Base-by-base conservation (phyloP, 1,284 basidiomycete genomes). In the Apiotrichum mycotoxinovorans region DNA sequence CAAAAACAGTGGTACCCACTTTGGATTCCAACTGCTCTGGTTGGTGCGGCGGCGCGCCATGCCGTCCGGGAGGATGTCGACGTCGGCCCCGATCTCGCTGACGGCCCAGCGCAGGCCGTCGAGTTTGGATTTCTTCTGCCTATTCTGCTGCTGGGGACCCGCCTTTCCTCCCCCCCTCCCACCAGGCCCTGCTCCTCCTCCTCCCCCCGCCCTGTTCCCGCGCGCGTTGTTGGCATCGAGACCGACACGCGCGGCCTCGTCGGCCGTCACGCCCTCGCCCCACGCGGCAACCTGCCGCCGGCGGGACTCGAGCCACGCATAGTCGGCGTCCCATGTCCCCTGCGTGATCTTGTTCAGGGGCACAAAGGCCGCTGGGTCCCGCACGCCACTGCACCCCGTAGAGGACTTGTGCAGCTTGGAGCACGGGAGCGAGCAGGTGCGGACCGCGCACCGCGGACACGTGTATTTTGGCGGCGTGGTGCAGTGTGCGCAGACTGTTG, bases 291-390 rank as follows among this genome's bases (percentile, higher is more conserved):
- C 84, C 63, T 83, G 84, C 62, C 91, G 76, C 30, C 87, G 84
- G 47, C 89, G 76, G 18, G 89, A 87, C 74, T 93, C 91, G 57
- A 94, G 79, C 71, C 85, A 92, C 20, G 82, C 81, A 72, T 91
- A 93, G 74, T 94, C 91, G 65, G 85, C 82, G 83, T 90, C 87
- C 83, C 93, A 85, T 22, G 83, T 81, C 14, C 88, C 87, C 81
- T 88, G 90, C 3, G 83, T 82, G 67, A 91, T 93, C 61, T 84
- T 70, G 59, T 88, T 89, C 83, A 91, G 85, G 4, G 86, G 83
- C 17, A 92, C 84, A 68, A 85, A 91, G 2, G 81, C 82, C 0
- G 80, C 84, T 64, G 85, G 86, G 76, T 92, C 82, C 51, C 90
- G 84, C 63, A 84, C 77, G 8, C 90, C 91, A 0, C 83, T 82